These are phyloP conservation scores for Penicillium sp. DNA, from an alignment of 2,329 filamentous ascomycete genomes.

Conservation along the genomic window DNA sequence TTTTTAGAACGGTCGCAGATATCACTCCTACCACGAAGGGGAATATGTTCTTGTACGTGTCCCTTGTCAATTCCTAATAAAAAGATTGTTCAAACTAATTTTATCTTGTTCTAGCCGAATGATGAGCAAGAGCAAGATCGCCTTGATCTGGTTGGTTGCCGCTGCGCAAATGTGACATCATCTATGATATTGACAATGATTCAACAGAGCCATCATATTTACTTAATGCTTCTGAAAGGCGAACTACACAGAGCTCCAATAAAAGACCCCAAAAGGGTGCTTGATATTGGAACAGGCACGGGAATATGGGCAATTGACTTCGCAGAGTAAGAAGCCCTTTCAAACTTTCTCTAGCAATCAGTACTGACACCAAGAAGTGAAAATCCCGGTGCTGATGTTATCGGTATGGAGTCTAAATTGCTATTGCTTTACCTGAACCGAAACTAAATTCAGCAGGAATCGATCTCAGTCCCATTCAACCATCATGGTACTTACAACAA, in stretches of 20 bases:
- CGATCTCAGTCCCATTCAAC: constrained; percentile 43
- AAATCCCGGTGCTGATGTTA: constrained; percentile 34
- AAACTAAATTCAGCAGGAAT: constrained; percentile 25
- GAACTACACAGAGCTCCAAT: constrained; percentile 27
- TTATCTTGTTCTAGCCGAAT: constrained; percentile 29
- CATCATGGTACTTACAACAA: constrained; percentile 26
- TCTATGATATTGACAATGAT: background rate
- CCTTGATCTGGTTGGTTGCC: constrained; percentile 26
- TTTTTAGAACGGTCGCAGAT: constrained; percentile 32
- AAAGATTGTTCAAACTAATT: constrained; percentile 13
- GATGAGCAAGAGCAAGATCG: constrained; percentile 35
- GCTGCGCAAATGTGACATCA: background rate
- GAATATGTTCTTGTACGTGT: constrained; percentile 29
- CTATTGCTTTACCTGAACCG: background rate
- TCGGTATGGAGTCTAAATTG: constrained; percentile 22
- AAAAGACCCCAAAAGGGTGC: constrained; percentile 27
- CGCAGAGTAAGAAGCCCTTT: constrained; percentile 31
- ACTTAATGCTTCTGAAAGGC: constrained; percentile 22
- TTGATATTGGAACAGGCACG: constrained; percentile 46
- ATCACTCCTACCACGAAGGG: constrained; percentile 34
- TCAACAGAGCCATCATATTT: constrained; percentile 30
- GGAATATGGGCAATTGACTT: constrained; percentile 47
- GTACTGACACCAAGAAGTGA: constrained; percentile 11
- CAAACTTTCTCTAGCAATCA: background rate
- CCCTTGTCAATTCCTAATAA: background rate